phyloP scores from a whole-genome alignment of 768 basidiomycete genomes.

The Naematelia aurantialba region DNA sequence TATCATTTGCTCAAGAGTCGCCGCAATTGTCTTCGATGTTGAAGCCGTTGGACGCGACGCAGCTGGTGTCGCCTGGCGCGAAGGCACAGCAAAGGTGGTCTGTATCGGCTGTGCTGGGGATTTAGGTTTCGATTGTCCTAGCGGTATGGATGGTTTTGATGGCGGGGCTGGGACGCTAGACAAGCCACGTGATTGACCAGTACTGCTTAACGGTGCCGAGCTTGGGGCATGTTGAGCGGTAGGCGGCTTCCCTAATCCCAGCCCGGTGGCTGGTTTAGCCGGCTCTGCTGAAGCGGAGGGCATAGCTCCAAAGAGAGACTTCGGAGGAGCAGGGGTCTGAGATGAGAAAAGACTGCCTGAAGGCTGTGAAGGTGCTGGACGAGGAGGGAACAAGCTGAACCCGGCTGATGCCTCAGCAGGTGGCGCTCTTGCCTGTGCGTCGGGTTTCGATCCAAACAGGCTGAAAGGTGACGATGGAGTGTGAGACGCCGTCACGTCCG shows the following conservation, averaged over 20 bases:
- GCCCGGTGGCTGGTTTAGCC: constrained; percentile 26
- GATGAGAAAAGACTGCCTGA: not conserved
- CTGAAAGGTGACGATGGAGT: not conserved
- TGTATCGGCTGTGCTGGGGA: not conserved
- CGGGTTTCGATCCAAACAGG: not conserved
- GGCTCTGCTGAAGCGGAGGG: constrained; percentile 2
- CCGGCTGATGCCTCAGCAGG: not conserved
- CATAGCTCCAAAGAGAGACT: constrained; percentile 2
- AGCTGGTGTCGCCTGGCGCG: not conserved
- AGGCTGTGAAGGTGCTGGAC: not conserved
- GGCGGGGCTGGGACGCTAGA: constrained; percentile 8
- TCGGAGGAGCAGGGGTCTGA: not conserved
- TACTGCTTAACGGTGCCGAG: not conserved
- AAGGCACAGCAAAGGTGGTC: not conserved
- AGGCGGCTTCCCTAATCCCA: constrained; percentile 38
- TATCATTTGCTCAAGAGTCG: constrained; percentile 60
- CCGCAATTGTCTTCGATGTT: constrained; percentile 61
- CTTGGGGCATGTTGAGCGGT: not conserved
- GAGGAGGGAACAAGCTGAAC: constrained; percentile 11
- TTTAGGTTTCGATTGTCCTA: not conserved
- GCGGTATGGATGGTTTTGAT: constrained; percentile 6
- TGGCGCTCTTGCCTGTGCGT: not conserved
- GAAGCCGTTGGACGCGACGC: not conserved
- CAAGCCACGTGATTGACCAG: constrained; percentile 2
- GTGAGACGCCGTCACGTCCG: not conserved